Conservation (phyloP, 371 early-diverging fungal genomes). For the Sporodiniella umbellata region DNA sequence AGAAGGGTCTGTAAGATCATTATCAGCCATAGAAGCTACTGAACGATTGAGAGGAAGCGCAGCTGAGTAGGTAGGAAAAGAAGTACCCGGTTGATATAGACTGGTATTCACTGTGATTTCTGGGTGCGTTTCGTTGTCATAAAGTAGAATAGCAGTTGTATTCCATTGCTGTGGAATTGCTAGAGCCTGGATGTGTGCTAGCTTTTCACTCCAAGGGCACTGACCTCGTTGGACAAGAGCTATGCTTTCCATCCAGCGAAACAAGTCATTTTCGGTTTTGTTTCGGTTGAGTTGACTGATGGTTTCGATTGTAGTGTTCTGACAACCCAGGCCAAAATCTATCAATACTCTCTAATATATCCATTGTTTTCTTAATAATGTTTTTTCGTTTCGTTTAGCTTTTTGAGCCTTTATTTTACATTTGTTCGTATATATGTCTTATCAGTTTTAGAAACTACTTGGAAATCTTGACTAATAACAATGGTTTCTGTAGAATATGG, state of each 20-base stretch:
- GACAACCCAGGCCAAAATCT: slow-evolving; percentile 22
- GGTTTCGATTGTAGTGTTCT: slow-evolving; percentile 11
- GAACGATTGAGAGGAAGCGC: slow-evolving; percentile 13
- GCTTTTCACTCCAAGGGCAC: slow-evolving; percentile 28
- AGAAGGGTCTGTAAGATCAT: slow-evolving; percentile 15
- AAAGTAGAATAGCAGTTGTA: slow-evolving; percentile 20
- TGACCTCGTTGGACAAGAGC: slow-evolving; percentile 24
- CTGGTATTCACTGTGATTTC: slow-evolving; percentile 1
- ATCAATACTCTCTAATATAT: slow-evolving; percentile 26
- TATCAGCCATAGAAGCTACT: slow-evolving; percentile 23
- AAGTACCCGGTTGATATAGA: background rate
- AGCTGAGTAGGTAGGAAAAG: slow-evolving; percentile 3
- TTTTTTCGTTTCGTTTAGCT: background rate
- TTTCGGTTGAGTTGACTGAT: slow-evolving; percentile 12
- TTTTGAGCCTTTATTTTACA: slow-evolving; percentile 1
- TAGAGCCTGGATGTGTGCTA: slow-evolving; percentile 10
- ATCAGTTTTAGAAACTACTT: slow-evolving; percentile 7
- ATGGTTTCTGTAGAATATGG: slow-evolving; percentile 8
- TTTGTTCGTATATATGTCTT: slow-evolving; percentile 4
- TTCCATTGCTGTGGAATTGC: slow-evolving; percentile 6
- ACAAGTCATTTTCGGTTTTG: no score
- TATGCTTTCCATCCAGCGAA: slow-evolving; percentile 17
- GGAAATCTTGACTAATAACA: slow-evolving; percentile 21
- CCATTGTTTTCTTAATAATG: no score
- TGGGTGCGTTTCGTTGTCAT: slow-evolving; percentile 20